Percentiles rank a stretch among this genome's conserved stretches.
These are phyloP conservation scores for Lactarius evosmus DNA, from an alignment of 768 basidiomycete species.

Conservation along the genomic window DNA sequence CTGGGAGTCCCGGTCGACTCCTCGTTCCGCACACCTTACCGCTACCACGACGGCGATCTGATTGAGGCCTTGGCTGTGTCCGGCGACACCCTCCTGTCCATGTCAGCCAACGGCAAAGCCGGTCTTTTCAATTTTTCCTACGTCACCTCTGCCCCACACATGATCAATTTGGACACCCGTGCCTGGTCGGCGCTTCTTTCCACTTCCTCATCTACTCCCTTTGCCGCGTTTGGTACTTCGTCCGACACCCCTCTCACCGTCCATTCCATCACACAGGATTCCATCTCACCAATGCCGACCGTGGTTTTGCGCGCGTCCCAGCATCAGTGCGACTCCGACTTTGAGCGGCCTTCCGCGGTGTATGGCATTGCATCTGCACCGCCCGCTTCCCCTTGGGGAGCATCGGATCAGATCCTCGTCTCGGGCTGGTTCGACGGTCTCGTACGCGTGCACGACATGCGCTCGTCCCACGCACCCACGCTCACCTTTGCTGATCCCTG, in stretches of 20 bases:
- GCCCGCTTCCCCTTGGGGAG: slow-evolving; percentile 61
- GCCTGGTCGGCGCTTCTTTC: slow-evolving; percentile 65
- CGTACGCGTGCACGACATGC: slow-evolving; percentile 73
- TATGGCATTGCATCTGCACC: slow-evolving; percentile 68
- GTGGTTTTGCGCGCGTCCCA: slow-evolving; percentile 45
- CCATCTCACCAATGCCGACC: slow-evolving; percentile 46
- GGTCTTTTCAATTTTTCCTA: slow-evolving; percentile 36
- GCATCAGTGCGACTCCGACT: slow-evolving; percentile 26
- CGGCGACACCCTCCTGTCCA: slow-evolving; percentile 45
- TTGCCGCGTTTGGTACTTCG: slow-evolving; percentile 65
- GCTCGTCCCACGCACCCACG: slow-evolving; percentile 53
- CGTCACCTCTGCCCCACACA: slow-evolving; percentile 27
- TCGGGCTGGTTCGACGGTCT: slow-evolving; percentile 83
- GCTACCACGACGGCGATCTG: slow-evolving; percentile 44
- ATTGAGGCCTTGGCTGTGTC: slow-evolving; percentile 56
- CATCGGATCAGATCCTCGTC: slow-evolving; percentile 65
- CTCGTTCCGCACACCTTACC: slow-evolving; percentile 26
- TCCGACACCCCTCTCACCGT: slow-evolving; percentile 57
- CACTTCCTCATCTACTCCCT: slow-evolving; percentile 49
- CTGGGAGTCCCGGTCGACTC: slow-evolving; percentile 26
- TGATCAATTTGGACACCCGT: slow-evolving; percentile 47
- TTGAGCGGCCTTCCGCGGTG: slow-evolving; percentile 49
- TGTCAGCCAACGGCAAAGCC: slow-evolving; percentile 56
- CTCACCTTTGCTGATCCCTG: slow-evolving; percentile 63
- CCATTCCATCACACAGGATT: slow-evolving; percentile 48